Evolutionary conservation across 768 basidiomycete genomes (phyloP), one percentile per base, ranked within the genome.

Genomic region (Artomyces pyxidatus): DNA sequence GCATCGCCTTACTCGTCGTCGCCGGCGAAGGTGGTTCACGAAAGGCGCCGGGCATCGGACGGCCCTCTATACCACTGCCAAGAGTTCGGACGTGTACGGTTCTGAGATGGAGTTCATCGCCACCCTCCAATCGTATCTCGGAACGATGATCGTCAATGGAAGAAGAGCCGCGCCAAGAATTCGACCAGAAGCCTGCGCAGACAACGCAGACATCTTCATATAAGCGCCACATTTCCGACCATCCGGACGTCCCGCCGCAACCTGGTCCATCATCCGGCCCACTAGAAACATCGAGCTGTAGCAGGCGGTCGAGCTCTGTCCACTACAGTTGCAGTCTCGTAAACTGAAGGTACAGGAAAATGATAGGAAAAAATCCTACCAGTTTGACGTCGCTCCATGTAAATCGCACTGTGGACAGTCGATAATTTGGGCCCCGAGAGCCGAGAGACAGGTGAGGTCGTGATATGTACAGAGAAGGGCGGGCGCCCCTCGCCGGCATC

Each of bases 201-300:
- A 88, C 71, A 35, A 89, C 69, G 53, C 89, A 91, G 19, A 85
- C 83, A 51, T 91, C 89, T 65, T 92, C 88, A 57, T 91, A 92
- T 11, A 90, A 70, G 22, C 78, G 76, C 86, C 87, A 89, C 7
- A 77, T 76, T 53, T 89, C 88, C 12, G 79, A 73, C 84, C 85
- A 88, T 2, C 71, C 56, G 3, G 77, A 70, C 17, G 75, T 59
- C 41, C n/a, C n/a, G n/a, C n/a, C n/a, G n/a, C n/a, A n/a, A n/a
- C n/a, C n/a, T n/a, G n/a, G n/a, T n/a, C n/a, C n/a, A n/a, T n/a
- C n/a, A n/a, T n/a, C n/a, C n/a, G n/a, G 47, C 52, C 53, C 49
- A 26, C 63, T 59, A 26, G 48, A 56, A 2, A 70, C 64, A 54
- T 82, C 79, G 21, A 81, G 71, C 35, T 68, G 73, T 11, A 91